Evolutionary conservation across 306 rosid genomes (phyloP).

Genomic region (Rubus idaeus): DNA sequence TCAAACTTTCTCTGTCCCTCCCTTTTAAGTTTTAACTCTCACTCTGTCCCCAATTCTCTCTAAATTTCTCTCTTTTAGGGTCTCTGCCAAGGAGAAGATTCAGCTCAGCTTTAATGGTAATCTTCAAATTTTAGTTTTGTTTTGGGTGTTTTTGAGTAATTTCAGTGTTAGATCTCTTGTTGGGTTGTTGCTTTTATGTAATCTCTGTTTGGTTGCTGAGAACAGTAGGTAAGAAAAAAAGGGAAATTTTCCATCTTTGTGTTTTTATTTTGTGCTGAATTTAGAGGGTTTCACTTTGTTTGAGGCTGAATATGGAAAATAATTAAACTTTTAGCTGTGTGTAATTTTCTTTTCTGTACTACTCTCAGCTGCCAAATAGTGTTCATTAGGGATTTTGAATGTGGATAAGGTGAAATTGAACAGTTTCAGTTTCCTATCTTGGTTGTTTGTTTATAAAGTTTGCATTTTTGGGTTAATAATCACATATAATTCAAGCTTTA

Average conservation of each 20-base stretch:
- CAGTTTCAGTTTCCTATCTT: background rate
- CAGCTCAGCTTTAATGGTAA: conserved; percentile 37
- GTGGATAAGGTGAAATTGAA: background rate
- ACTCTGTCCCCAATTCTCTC: conserved; percentile 26
- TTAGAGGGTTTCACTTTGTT: background rate
- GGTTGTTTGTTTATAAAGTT: background rate
- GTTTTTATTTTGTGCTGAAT: background rate
- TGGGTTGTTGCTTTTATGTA: background rate
- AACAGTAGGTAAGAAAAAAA: conserved; percentile 14
- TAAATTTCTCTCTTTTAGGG: conserved; percentile 33
- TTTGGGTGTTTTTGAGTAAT: background rate
- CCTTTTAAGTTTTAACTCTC: conserved; percentile 26
- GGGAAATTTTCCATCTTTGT: background rate
- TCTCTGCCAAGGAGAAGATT: conserved; percentile 30
- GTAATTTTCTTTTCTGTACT: background rate
- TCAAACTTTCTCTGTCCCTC: conserved; percentile 51
- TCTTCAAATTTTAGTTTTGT: background rate
- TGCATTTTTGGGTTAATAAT: background rate
- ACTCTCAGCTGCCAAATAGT: background rate
- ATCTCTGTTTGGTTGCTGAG: conserved; percentile 15
- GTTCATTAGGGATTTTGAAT: conserved; percentile 10
- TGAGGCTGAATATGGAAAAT: background rate
- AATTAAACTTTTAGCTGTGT: background rate
- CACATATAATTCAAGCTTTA: background rate
- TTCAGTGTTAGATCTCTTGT: conserved; percentile 14